phyloP scores from a whole-genome alignment of 495 filamentous ascomycete genomes.

The Neurospora sp. region DNA sequence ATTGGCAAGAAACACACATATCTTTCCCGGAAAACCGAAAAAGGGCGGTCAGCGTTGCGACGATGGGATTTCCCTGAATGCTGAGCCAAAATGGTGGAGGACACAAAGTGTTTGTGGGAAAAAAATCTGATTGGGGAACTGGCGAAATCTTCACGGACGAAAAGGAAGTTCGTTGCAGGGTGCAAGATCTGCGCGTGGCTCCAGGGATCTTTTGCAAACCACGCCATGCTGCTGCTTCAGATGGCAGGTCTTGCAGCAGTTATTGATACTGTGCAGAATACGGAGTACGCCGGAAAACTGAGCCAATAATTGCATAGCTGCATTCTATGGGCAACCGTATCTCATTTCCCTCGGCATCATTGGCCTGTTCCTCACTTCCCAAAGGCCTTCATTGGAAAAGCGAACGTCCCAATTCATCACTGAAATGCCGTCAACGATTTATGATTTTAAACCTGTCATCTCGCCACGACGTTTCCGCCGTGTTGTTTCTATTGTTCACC shows the following conservation, averaged over 20 bases:
- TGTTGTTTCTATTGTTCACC: background rate
- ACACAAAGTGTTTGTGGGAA: background rate
- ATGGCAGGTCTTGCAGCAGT: slow-evolving; percentile 14
- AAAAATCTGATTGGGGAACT: background rate
- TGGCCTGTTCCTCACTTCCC: background rate
- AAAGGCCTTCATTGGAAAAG: background rate
- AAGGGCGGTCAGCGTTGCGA: background rate
- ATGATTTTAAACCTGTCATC: background rate
- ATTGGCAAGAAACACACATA: background rate
- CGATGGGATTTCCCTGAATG: background rate
- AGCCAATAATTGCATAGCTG: background rate
- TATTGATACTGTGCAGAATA: background rate
- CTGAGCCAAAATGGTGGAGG: background rate
- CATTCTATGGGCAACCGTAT: background rate
- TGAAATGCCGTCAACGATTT: background rate
- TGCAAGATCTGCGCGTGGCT: slow-evolving; percentile 27
- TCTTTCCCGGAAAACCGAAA: background rate
- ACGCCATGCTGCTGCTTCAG: slow-evolving; percentile 16
- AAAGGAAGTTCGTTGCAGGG: slow-evolving; percentile 3
- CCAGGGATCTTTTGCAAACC: slow-evolving; percentile 23
- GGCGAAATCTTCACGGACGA: background rate
- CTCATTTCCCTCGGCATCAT: background rate
- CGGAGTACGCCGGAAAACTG: background rate
- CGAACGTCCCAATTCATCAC: background rate
- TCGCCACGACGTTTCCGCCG: background rate